Evolutionary conservation across 2,329 filamentous ascomycete species (phyloP), one percentile per base, ranked within the genome.

Genomic region (Penicillium sp.): DNA sequence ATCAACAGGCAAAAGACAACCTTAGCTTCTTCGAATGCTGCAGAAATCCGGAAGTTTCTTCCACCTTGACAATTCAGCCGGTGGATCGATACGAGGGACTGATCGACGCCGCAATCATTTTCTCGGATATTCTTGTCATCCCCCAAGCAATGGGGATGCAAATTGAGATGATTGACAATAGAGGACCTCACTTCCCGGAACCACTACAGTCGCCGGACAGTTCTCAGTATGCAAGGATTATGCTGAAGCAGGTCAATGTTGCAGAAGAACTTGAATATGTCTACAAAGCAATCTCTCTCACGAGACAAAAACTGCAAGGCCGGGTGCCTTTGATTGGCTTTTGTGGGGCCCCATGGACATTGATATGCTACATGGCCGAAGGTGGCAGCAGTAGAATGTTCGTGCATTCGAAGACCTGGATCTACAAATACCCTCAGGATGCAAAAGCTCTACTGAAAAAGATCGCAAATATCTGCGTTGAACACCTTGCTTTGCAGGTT

Each of bases 311-410:
- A 81, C 78, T 99, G 48, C 82, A 87, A 45, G 94, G 94, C 1
- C 83, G 92, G 43, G 94, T 99, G 29, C 94, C 94, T 5, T 77
- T 99, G 62, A 95, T 96, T 71, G 94, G 94, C 34, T 99, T 99
- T 79, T 97, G 92, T 67, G 94, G 94, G 50, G 92, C 94, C 7
- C 94, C 94, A 1, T 99, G 94, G 91, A 99, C 94, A 2, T 77
- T 99, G 56, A 83, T 99, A 68, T 96, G 93, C 79, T 99, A 99
- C 79, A 99, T 99, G 94, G 91, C 97, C 16, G 94, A 99, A 76
- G 94, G 94, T 14, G 94, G 94, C 44, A 94, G 94, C 40, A 95
- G 89, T 64, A 97, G 97, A 80, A 81, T 97, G 70, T 97, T 97
- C 78, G 86, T 90, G 57, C 88, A 96, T 76, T 89, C 86, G 68